phyloP scores from a whole-genome alignment of 306 rosid species.

The Arachis hypogaea region DNA sequence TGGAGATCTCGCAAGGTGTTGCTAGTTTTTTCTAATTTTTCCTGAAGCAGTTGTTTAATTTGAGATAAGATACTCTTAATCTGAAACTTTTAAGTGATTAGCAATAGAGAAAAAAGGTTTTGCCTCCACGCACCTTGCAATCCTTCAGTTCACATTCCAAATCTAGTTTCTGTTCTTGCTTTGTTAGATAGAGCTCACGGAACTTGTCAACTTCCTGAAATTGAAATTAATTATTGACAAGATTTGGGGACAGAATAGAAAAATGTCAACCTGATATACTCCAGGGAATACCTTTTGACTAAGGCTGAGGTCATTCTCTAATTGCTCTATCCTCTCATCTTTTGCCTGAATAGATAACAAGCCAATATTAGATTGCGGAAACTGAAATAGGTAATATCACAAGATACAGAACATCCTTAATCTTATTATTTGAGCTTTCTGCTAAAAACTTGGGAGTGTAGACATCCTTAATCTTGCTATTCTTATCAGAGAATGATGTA shows the following conservation, averaged over 20 bases:
- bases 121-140: slow-evolving; percentile 59
- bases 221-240: slow-evolving; percentile 18
- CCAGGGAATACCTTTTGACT: slow-evolving; percentile 59
- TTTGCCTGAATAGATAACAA: slow-evolving; percentile 56
- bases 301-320: slow-evolving; percentile 74
- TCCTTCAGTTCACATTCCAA: slow-evolving; percentile 74
- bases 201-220: slow-evolving; percentile 76
- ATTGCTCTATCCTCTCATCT: slow-evolving; percentile 77
- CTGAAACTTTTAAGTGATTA: not conserved
- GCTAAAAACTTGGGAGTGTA: slow-evolving; percentile 10
- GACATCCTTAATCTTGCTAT: not conserved
- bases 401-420: not conserved
- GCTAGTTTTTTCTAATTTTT: slow-evolving; percentile 58
- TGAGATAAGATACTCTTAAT: not conserved
- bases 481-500: not conserved
- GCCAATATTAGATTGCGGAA: slow-evolving; percentile 32
- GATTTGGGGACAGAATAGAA: slow-evolving; percentile 6
- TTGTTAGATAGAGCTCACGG: slow-evolving; percentile 70
- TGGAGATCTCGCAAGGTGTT: slow-evolving; percentile 70
- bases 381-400: slow-evolving; percentile 13
- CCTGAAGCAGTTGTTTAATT: slow-evolving; percentile 48
- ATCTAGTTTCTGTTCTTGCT: slow-evolving; percentile 79
- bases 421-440: slow-evolving; percentile 6
- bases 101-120: slow-evolving; percentile 1
- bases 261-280: slow-evolving; percentile 24